Base-by-base conservation (phyloP, 805 yeast genomes). In the Barnettozyma populi region DNA sequence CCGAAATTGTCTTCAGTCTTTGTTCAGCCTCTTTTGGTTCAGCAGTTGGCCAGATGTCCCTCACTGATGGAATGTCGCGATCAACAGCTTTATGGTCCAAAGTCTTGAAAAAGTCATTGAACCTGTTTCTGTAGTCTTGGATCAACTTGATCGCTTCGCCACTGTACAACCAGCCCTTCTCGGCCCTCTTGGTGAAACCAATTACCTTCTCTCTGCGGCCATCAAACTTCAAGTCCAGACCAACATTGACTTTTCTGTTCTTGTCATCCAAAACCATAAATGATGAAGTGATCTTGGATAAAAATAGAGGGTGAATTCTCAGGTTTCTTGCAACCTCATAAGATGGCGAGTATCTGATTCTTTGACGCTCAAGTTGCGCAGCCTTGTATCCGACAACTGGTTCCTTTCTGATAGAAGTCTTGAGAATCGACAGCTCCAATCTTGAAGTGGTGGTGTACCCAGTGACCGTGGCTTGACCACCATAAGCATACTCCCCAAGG, bases 401-500 rank as follows among this genome's bases (percentile, higher is more conserved):
- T 56, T 87, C 94, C 7, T 64, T 46, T 44, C 71, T 70, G 10
- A 64, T 63, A 4, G 71, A 62, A 36, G 74, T 70, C 51, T 73
- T 75, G 14, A 75, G 70, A 16, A 90, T 82, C 47, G 82, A 76
- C 29, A 78, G 52, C 19, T 72, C 70, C 48, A 85, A 66, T 53
- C 75, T 68, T 9, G 67, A 60, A 7, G 64, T 64, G 21, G 73
- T 71, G 27, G 71, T 72, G 58, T 84, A 79, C 0, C 86, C 92
- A 42, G 75, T 76, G 40, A 86, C 76, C 20, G 71, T 71, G 5
- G 89, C 87, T 39, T 86, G 81, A 5, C 88, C 78, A 46, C 99
- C 98, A 62, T 88, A 94, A 2, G 90, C 95, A 64, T 82, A 80
- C 24, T 83, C 88, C 42, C 97, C 95, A 51, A 94, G 71, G 61